A percentile compares a stretch with the other conserved stretches of the same genome.
Evolutionary conservation across 192 early-diverging fungal genomes (phyloP).

Genomic region (Podila epicladia): DNA sequence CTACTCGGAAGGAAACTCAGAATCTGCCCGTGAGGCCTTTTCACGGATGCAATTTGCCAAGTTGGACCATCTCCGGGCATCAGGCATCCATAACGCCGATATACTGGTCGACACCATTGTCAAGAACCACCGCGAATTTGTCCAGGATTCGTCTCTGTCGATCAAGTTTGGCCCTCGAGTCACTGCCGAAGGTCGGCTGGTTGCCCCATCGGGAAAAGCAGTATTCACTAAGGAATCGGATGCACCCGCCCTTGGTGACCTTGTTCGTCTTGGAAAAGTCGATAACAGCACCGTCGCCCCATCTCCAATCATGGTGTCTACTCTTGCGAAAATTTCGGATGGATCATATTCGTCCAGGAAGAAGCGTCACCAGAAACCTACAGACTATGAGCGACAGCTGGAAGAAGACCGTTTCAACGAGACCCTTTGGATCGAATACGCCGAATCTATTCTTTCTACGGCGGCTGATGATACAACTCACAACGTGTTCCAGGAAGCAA

Average conservation of each 20-base stretch:
- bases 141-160: slow-evolving; percentile 9
- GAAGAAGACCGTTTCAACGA: neutral
- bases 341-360: slow-evolving; percentile 1
- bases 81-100: slow-evolving; percentile 37
- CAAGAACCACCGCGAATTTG: slow-evolving; percentile 27
- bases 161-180: slow-evolving; percentile 41
- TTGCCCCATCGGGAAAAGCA: neutral
- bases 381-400: slow-evolving; percentile 13
- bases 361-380: neutral
- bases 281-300: neutral
- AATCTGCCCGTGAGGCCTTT: slow-evolving; percentile 21
- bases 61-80: slow-evolving; percentile 35
- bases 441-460: slow-evolving; percentile 15
- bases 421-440: slow-evolving; percentile 26
- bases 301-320: slow-evolving; percentile 11
- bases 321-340: slow-evolving; percentile 7
- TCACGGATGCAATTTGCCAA: slow-evolving; percentile 33
- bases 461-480: neutral
- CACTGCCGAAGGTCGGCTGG: neutral
- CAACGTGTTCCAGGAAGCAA: neutral
- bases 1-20: slow-evolving; percentile 29
- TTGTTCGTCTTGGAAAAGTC: neutral
- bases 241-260: neutral
- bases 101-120: slow-evolving; percentile 32
- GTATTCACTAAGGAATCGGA: neutral